Evolutionary conservation across 495 filamentous ascomycete genomes (phyloP).

Genomic region (Aspergillus coremiiformis): DNA sequence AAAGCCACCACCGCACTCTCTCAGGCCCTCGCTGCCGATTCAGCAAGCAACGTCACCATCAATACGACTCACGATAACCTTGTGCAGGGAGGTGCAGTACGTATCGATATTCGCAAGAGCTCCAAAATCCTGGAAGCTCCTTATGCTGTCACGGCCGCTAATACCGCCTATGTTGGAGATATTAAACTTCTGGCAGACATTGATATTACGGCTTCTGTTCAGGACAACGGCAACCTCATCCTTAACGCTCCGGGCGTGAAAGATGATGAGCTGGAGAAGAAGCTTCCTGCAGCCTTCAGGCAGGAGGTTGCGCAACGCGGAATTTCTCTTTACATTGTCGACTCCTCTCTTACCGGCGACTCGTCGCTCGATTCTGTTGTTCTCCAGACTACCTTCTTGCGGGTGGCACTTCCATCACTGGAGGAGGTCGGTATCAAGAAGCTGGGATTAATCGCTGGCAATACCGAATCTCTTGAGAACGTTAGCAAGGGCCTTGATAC

Average conservation of each 20-base stretch:
- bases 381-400: slow-evolving; percentile 73
- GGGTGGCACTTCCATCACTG: slow-evolving; percentile 55
- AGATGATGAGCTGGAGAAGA: slow-evolving; percentile 86
- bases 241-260: slow-evolving; percentile 69
- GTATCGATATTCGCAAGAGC: slow-evolving; percentile 80
- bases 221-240: slow-evolving; percentile 64
- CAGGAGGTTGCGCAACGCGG: slow-evolving; percentile 60
- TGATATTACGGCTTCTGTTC: slow-evolving; percentile 62
- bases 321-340: slow-evolving; percentile 64
- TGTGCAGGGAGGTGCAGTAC: slow-evolving; percentile 73
- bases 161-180: slow-evolving; percentile 70
- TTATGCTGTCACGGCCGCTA: slow-evolving; percentile 70
- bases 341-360: slow-evolving; percentile 54
- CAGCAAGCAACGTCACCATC: slow-evolving; percentile 66
- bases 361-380: slow-evolving; percentile 54
- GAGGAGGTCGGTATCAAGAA: slow-evolving; percentile 46
- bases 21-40: slow-evolving; percentile 66
- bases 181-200: slow-evolving; percentile 71
- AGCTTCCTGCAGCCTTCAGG: slow-evolving; percentile 58
- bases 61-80: slow-evolving; percentile 77
- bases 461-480: slow-evolving; percentile 48
- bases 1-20: slow-evolving; percentile 60
- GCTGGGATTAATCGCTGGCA: slow-evolving; percentile 48
- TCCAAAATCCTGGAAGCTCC: slow-evolving; percentile 75
- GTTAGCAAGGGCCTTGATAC: slow-evolving; percentile 61